Percentiles rank a stretch among this genome's conserved stretches.
Evolutionary conservation across 768 basidiomycete genomes (phyloP).

Genomic region (Hericium coralloides): DNA sequence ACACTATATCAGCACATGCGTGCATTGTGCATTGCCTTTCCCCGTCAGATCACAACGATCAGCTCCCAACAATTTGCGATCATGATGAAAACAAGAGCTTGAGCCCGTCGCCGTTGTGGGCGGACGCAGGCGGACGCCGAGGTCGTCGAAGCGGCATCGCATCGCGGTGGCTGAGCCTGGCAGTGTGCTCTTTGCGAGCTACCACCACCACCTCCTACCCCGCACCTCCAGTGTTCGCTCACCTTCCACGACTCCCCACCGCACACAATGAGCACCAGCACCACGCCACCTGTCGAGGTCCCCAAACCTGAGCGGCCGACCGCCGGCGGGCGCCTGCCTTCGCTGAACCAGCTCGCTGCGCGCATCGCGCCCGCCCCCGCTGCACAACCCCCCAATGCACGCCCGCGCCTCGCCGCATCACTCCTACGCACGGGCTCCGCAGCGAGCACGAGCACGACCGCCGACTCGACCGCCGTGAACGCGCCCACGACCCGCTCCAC

Average conservation of each 20-base stretch:
- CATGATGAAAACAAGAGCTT: too few relatives aligned
- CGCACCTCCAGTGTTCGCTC: too few relatives aligned
- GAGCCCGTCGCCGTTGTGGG: neutral
- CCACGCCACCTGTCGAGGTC: constrained; percentile 23
- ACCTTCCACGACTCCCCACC: neutral
- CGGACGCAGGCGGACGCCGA: neutral
- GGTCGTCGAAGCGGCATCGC: neutral
- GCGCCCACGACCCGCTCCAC: constrained; percentile 56
- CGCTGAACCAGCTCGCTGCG: constrained; percentile 76
- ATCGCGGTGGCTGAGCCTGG: neutral
- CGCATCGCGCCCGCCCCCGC: constrained; percentile 39
- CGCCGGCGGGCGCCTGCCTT: constrained; percentile 43
- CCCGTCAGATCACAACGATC: too few relatives aligned
- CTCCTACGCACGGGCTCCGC: constrained; percentile 54
- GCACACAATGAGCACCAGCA: constrained; percentile 12
- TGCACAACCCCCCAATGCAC: constrained; percentile 25
- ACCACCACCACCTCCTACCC: neutral
- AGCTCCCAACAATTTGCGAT: too few relatives aligned
- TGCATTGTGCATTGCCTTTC: too few relatives aligned
- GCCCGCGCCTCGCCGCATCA: constrained; percentile 70
- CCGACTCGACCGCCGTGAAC: constrained; percentile 64
- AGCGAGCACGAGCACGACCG: constrained; percentile 25
- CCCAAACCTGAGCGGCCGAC: constrained; percentile 31
- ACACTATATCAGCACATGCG: too few relatives aligned
- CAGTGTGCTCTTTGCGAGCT: neutral